Conservation (phyloP, 2,329 filamentous ascomycete species). For the Fusarium euwallaceae region DNA sequence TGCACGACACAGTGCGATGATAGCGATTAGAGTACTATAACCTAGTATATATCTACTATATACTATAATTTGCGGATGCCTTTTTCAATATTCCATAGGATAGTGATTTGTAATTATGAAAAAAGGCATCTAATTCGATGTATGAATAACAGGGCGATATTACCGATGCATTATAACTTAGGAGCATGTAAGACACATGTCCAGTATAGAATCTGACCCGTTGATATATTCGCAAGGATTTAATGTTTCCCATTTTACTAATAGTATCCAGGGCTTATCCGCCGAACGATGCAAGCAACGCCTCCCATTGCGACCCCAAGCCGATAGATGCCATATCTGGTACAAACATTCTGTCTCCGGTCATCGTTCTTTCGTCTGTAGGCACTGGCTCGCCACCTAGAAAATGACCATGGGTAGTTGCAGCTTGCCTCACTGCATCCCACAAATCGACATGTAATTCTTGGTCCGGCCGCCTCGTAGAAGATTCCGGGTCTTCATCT, state of each 20-base stretch:
- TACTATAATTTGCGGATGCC: not conserved
- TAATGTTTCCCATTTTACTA: not conserved
- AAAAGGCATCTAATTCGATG: not conserved
- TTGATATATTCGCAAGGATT: not conserved
- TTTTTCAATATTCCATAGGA: not conserved
- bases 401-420: not conserved
- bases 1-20: constrained; percentile 15
- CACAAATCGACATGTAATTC: not conserved
- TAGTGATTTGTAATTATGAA: not conserved
- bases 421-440: not conserved
- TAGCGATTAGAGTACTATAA: not conserved
- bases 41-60: not conserved
- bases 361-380: not conserved
- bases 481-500: not conserved
- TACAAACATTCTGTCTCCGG: not conserved
- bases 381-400: not conserved
- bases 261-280: not conserved
- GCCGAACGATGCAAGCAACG: not conserved
- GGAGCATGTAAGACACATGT: not conserved
- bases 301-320: not conserved
- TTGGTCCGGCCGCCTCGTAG: not conserved
- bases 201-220: not conserved
- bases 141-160: not conserved
- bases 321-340: not conserved
- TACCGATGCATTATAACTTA: not conserved